A percentile compares a stretch with the other conserved stretches of the same genome.
Evolutionary conservation across 495 filamentous ascomycete genomes (phyloP).

Genomic region (Amphirosellinia nigrospora): DNA sequence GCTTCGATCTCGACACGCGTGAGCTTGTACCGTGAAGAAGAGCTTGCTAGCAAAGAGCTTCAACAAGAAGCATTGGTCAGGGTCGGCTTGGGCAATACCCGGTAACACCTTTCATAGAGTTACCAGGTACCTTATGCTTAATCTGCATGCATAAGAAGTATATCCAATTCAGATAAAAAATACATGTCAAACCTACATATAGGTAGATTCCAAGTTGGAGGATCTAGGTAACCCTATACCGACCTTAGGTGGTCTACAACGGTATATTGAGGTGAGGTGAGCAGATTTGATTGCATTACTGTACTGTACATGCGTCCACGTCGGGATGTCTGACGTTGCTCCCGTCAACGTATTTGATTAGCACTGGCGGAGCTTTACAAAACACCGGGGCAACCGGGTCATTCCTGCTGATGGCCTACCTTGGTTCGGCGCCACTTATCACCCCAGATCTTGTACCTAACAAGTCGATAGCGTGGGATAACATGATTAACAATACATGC

Average conservation of each 20-base stretch:
- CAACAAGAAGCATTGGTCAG: not conserved
- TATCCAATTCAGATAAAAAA: not conserved
- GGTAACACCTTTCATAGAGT: not conserved
- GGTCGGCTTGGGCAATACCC: too few relatives aligned
- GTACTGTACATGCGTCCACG: not conserved
- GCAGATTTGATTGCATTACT: too few relatives aligned
- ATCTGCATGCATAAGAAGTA: not conserved
- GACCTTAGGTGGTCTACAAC: too few relatives aligned
- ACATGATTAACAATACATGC: not conserved
- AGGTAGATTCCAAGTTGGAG: too few relatives aligned
- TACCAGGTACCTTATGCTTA: not conserved
- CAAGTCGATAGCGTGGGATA: not conserved
- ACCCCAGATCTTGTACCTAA: not conserved
- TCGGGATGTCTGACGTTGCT: conserved; percentile 6
- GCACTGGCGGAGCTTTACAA: conserved; percentile 5
- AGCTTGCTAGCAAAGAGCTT: not conserved
- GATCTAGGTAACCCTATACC: not conserved
- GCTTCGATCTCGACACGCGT: not conserved
- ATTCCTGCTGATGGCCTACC: conserved; percentile 1
- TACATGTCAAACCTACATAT: not conserved
- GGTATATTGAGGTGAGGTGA: not conserved
- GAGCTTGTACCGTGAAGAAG: not conserved
- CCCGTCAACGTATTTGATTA: not conserved
- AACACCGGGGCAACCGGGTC: conserved; percentile 15
- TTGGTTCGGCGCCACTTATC: conserved; percentile 17